Base-by-base conservation (phyloP, 2,329 filamentous ascomycete genomes). In the Paecilomyces formosus region DNA sequence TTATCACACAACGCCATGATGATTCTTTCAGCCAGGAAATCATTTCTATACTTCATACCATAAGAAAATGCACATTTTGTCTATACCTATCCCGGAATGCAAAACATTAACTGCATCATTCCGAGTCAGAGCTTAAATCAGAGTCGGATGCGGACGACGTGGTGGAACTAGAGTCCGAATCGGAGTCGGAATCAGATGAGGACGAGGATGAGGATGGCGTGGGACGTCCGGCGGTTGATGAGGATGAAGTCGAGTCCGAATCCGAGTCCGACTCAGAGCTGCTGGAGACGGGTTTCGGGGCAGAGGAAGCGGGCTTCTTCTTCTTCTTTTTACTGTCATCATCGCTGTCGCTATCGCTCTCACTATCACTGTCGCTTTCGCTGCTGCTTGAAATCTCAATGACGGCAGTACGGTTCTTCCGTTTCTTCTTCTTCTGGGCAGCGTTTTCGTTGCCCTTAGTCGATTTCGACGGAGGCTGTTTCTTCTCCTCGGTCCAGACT, bases 361-460 rank as follows among this genome's bases (percentile, higher is more conserved):
- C 64, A 28, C 64, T 66, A 18, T n/a, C 57, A 22, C 66, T 68
- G 30, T 65, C 63, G 51, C 72, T 75, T 52, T 73, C 72, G 62
- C 72, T 76, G 61, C 72, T 75, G 57, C 74, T 77, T 3, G 73
- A 75, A 54, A 76, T 73, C 50, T 77, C 74, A 21, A 78, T 67
- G 51, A 78, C 60, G 45, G 66, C 70, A 15, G 74, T 77, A 55
- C 75, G 68, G 59, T 76, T 77, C 68, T 77, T 77, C 60, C 72
- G 70, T 67, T 77, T 77, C 66, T 74, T 76, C 58, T 56, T 58
- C 33, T 57, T 53, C 56, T 57, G 55, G 8, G 59, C 50, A 11
- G 21, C 22, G 21, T 59, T 55, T 61, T 64, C 35, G n/a, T 31
- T 35, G 7, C 45, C 12, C 49, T 54, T 45, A 11, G 56, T 56